Conservation (phyloP, 2,329 filamentous ascomycete species). For the Aspergillus sojae region DNA sequence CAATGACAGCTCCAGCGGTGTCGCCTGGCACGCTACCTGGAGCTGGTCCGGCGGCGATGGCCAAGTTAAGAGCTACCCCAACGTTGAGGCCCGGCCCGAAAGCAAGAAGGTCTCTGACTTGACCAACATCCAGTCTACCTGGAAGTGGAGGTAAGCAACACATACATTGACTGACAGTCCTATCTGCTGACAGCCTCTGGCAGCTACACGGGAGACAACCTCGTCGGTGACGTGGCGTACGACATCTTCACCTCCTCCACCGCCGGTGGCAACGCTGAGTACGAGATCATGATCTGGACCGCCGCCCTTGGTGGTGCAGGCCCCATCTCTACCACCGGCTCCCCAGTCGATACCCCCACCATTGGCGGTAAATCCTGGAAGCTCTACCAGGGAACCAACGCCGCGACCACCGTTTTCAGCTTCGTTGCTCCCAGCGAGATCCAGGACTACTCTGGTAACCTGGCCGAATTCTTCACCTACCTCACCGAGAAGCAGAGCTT, state of each 20-base stretch:
- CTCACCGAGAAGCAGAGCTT: slow-evolving; percentile 53
- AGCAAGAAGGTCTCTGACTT: slow-evolving; percentile 23
- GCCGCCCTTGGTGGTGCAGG: slow-evolving; percentile 55
- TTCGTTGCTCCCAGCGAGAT: slow-evolving; percentile 52
- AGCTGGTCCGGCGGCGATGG: slow-evolving; percentile 39
- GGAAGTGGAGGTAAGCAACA: slow-evolving; percentile 36
- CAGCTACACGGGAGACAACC: slow-evolving; percentile 47
- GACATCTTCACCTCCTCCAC: slow-evolving; percentile 54
- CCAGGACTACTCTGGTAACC: slow-evolving; percentile 56
- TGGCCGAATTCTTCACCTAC: slow-evolving; percentile 58
- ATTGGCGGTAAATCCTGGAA: slow-evolving; percentile 56
- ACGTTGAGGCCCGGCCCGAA: slow-evolving; percentile 6
- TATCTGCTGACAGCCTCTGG: background rate
- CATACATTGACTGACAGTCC: background rate
- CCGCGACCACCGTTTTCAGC: slow-evolving; percentile 57
- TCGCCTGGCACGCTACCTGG: slow-evolving; percentile 46
- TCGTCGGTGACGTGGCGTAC: slow-evolving; percentile 60
- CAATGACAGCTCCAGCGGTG: slow-evolving; percentile 23
- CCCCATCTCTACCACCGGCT: slow-evolving; percentile 58
- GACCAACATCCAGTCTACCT: slow-evolving; percentile 42
- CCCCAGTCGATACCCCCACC: slow-evolving; percentile 51
- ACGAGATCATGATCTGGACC: slow-evolving; percentile 66
- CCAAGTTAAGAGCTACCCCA: slow-evolving; percentile 46
- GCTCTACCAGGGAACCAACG: slow-evolving; percentile 59
- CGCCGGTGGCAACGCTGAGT: slow-evolving; percentile 45